These are phyloP conservation scores for Daucus carota DNA, from an alignment of 129 eudicot genomes.

Conservation along the genomic window DNA sequence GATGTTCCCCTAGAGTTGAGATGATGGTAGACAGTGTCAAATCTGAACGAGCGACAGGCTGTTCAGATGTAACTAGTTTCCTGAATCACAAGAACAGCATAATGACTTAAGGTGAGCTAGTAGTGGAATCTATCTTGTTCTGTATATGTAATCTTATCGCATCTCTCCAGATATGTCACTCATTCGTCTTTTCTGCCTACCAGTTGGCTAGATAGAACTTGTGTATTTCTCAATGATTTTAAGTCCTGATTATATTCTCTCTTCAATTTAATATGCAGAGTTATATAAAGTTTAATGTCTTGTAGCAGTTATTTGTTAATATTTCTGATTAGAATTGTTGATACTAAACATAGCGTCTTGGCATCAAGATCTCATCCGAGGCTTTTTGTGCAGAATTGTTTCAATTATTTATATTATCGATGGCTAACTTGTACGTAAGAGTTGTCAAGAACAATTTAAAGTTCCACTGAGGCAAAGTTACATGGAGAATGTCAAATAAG, in stretches of 20 bases:
- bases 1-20: not conserved
- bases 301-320: conserved; percentile 1
- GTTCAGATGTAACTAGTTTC: conserved; percentile 3
- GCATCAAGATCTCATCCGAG: not conserved
- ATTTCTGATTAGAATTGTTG: not conserved
- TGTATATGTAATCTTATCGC: conserved; percentile 5
- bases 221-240: not conserved
- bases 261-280: not conserved
- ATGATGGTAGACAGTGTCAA: not conserved
- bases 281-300: not conserved
- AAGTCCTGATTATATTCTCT: not conserved
- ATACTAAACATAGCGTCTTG: not conserved
- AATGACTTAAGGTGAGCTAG: not conserved
- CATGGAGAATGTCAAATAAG: conserved; percentile 2
- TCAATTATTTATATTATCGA: not conserved
- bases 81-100: not conserved
- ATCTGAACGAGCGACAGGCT: not conserved
- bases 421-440: not conserved
- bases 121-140: not conserved
- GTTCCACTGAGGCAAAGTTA: not conserved
- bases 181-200: conserved; percentile 1
- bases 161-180: not conserved
- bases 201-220: conserved; percentile 9
- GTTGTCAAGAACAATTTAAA: not conserved
- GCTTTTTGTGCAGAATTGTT: not conserved